Evolutionary conservation across 768 basidiomycete species (phyloP).

Genomic region (Rhizopogon vinicolor): DNA sequence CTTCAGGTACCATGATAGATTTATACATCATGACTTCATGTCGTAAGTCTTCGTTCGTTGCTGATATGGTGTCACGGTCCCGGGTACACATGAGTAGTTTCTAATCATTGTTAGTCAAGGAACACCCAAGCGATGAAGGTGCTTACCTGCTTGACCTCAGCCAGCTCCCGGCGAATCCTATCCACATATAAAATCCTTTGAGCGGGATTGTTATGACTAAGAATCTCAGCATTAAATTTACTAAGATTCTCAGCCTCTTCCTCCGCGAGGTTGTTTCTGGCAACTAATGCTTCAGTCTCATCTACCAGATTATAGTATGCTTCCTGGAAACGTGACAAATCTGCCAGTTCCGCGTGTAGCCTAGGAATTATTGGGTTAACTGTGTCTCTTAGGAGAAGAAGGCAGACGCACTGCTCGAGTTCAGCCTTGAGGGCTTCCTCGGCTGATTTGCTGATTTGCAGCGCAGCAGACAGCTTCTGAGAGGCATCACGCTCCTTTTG

Average conservation of each 20-base stretch:
- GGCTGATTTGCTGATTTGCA: constrained; percentile 55
- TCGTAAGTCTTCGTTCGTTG: constrained; percentile 41
- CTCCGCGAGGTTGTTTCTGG: constrained; percentile 73
- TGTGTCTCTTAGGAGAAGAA: constrained; percentile 24
- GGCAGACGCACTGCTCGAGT: constrained; percentile 53
- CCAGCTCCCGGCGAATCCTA: constrained; percentile 71
- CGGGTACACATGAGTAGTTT: constrained; percentile 42
- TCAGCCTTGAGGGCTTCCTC: constrained; percentile 69
- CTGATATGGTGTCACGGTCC: constrained; percentile 43
- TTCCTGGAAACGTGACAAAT: constrained; percentile 62
- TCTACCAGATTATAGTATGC: constrained; percentile 65
- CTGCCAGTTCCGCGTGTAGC: constrained; percentile 46
- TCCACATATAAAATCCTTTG: constrained; percentile 89
- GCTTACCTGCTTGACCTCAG: constrained; percentile 75
- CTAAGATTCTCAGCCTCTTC: constrained; percentile 74
- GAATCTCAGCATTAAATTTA: constrained; percentile 79
- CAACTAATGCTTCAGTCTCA: constrained; percentile 59
- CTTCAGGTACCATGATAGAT: constrained; percentile 45
- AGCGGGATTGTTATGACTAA: constrained; percentile 79
- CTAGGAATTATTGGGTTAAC: constrained; percentile 17
- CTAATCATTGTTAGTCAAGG: constrained; percentile 25
- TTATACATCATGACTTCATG: constrained; percentile 59
- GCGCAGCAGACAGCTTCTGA: constrained; percentile 43
- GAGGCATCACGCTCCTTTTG: constrained; percentile 43
- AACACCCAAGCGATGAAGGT: background rate